These are phyloP conservation scores for Colletotrichum horii DNA, from an alignment of 2,329 filamentous ascomycete genomes.

Conservation along the genomic window DNA sequence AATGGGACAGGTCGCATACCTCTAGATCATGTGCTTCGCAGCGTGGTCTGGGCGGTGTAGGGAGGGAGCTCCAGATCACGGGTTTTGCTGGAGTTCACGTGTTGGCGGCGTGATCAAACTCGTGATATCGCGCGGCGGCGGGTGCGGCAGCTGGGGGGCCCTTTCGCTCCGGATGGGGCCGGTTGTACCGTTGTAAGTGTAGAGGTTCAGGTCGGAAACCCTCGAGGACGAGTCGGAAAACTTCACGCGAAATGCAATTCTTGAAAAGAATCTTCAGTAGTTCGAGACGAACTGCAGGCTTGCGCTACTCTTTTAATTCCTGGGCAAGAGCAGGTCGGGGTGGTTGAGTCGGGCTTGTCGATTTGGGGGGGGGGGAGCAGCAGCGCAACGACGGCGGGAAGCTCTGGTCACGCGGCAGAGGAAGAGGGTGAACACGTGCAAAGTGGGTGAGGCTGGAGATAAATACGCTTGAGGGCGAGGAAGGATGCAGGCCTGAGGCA, in stretches of 20 bases:
- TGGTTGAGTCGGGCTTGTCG: conserved; percentile 15
- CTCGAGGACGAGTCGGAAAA: not conserved
- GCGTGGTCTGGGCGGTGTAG: conserved; percentile 20
- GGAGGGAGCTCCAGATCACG: conserved; percentile 42
- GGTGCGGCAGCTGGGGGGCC: conserved; percentile 22
- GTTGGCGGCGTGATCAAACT: conserved; percentile 48
- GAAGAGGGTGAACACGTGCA: conserved; percentile 45
- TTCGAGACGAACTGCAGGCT: not conserved
- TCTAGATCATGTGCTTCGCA: conserved; percentile 49
- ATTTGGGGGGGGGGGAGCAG: not conserved
- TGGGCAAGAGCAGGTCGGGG: not conserved
- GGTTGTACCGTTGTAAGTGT: conserved; percentile 11
- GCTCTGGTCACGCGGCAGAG: conserved; percentile 42
- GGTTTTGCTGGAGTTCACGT: conserved; percentile 34
- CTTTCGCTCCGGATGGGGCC: conserved; percentile 14
- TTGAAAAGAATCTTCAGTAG: not conserved
- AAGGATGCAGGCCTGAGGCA: conserved; percentile 20
- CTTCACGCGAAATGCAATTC: conserved; percentile 13
- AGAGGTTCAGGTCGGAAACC: not conserved
- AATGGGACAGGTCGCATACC: conserved; percentile 38
- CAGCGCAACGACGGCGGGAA: conserved; percentile 13
- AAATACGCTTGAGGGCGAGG: conserved; percentile 31
- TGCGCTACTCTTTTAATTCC: conserved; percentile 17
- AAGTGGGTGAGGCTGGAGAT: conserved; percentile 40
- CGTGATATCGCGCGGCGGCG: conserved; percentile 50